These are phyloP conservation scores for Aspergillus ustus DNA, from an alignment of 2,329 filamentous ascomycete species.

Conservation along the genomic window DNA sequence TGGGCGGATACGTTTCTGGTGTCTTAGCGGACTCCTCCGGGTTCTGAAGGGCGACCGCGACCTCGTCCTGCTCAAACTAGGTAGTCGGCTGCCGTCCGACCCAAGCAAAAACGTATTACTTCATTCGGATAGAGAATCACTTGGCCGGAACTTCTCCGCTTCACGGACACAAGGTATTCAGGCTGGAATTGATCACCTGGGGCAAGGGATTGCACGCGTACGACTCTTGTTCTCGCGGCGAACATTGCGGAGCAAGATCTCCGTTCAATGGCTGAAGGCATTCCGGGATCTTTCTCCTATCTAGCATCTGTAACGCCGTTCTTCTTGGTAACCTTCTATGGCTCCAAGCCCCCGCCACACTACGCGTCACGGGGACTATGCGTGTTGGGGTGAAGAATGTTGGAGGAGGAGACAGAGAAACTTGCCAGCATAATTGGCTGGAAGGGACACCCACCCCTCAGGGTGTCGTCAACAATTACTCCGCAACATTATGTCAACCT, in stretches of 20 bases:
- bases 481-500: constrained; percentile 2
- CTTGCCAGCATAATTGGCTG: constrained; percentile 3
- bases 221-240: background rate
- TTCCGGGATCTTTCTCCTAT: background rate
- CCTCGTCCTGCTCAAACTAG: background rate
- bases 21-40: background rate
- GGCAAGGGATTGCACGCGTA: background rate
- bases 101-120: background rate
- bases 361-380: constrained; percentile 1
- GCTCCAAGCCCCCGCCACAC: constrained; percentile 3
- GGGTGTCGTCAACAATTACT: constrained; percentile 3
- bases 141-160: background rate
- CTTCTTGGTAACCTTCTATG: background rate
- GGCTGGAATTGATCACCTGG: background rate
- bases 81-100: background rate
- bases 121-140: constrained; percentile 1
- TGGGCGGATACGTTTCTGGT: background rate
- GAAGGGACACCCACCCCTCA: background rate
- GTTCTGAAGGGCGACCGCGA: background rate
- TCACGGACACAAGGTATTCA: background rate
- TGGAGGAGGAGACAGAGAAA: background rate
- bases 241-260: background rate
- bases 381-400: background rate
- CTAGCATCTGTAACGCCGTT: background rate
- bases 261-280: background rate